phyloP scores from a whole-genome alignment of 148 eudicot species.

The Spergularia bocconei region DNA sequence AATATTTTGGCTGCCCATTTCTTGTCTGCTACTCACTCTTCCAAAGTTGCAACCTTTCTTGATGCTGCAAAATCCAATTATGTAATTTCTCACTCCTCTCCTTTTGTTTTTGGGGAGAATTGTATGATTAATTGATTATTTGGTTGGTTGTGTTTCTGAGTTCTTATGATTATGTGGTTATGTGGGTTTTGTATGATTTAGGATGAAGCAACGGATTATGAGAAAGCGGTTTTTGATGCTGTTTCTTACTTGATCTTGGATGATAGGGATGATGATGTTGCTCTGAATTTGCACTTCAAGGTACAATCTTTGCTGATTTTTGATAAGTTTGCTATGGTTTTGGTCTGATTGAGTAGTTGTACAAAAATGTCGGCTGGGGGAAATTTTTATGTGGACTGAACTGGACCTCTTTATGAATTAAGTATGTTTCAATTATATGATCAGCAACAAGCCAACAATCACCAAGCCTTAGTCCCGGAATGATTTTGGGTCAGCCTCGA shows the following conservation, averaged over 20 bases:
- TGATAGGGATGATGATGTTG: slow-evolving; percentile 71
- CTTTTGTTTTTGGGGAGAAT: background rate
- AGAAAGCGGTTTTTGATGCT: slow-evolving; percentile 72
- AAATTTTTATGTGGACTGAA: background rate
- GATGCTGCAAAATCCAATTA: slow-evolving; percentile 58
- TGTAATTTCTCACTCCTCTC: slow-evolving; percentile 28
- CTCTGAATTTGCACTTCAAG: slow-evolving; percentile 65
- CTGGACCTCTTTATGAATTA: background rate
- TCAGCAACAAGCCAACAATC: too few species aligned
- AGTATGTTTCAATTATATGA: too few species aligned
- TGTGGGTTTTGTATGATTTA: slow-evolving; percentile 28
- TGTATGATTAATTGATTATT: background rate
- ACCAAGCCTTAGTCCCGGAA: too few species aligned
- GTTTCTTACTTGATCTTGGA: slow-evolving; percentile 56
- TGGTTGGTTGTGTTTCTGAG: background rate
- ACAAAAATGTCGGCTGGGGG: background rate
- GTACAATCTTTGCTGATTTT: slow-evolving; percentile 27
- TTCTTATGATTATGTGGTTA: slow-evolving; percentile 10
- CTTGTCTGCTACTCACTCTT: slow-evolving; percentile 33
- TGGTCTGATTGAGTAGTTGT: background rate
- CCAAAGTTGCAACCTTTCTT: slow-evolving; percentile 43
- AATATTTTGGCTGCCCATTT: slow-evolving; percentile 72
- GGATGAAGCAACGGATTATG: slow-evolving; percentile 72
- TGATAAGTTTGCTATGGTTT: background rate
- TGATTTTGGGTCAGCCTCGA: background rate